These are phyloP conservation scores for Saccharomyces hybrid DNA, from an alignment of 1,139 yeast genomes.

Conservation along the genomic window DNA sequence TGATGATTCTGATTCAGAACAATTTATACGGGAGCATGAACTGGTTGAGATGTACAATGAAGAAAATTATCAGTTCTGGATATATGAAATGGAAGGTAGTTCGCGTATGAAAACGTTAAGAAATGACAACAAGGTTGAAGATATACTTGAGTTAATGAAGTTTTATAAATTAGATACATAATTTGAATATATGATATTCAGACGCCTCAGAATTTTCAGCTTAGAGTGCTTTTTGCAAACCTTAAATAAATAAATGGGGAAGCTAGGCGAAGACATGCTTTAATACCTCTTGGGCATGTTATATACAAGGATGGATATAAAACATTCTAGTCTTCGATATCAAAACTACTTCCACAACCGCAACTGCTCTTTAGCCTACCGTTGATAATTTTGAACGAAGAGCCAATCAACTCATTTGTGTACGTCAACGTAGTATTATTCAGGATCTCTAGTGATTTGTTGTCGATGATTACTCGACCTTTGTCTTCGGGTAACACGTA, in stretches of 20 bases:
- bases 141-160: not conserved
- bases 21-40: conserved; percentile 48
- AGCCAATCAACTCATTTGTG: conserved; percentile 88
- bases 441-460: conserved; percentile 69
- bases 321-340: conserved; percentile 37
- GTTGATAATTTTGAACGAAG: conserved; percentile 84
- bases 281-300: not conserved
- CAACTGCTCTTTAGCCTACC: conserved; percentile 87
- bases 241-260: too few relatives aligned
- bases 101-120: conserved; percentile 13
- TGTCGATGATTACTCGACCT: conserved; percentile 60
- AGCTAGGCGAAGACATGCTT: not conserved
- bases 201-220: not conserved
- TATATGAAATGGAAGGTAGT: conserved; percentile 28
- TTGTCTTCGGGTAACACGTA: conserved; percentile 20
- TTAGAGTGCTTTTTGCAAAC: not conserved
- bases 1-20: conserved; percentile 21
- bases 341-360: conserved; percentile 96
- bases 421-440: conserved; percentile 86
- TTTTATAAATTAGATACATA: not conserved
- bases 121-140: conserved; percentile 17
- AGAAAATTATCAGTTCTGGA: conserved; percentile 49
- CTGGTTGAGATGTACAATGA: conserved; percentile 39
- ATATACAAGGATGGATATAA: not conserved
- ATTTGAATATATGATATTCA: not conserved